Evolutionary conservation across 352 stramenopile species (phyloP).

Genomic region (Aphanomyces cochlioides): DNA sequence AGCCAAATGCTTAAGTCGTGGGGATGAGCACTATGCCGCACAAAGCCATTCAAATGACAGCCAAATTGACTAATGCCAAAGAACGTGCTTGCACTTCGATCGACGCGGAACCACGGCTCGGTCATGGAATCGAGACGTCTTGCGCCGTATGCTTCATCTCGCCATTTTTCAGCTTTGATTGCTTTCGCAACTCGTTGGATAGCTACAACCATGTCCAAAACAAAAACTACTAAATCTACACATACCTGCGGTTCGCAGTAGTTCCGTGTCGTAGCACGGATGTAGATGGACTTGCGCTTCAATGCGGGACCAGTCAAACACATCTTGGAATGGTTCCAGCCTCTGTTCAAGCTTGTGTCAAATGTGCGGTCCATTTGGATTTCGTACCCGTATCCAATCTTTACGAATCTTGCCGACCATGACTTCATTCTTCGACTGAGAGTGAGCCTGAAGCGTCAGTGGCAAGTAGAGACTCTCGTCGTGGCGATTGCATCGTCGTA

Average conservation of each 20-base stretch:
- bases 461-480: conserved; percentile 8
- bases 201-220: background rate
- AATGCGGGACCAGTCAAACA: conserved; percentile 19
- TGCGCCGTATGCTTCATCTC: conserved; percentile 59
- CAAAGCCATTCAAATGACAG: conserved; percentile 69
- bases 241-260: conserved; percentile 14
- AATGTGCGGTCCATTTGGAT: background rate
- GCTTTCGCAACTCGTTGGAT: conserved; percentile 15
- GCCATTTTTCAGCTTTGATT: conserved; percentile 36
- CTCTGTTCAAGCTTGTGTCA: background rate
- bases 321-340: conserved; percentile 6
- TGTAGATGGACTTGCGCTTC: background rate
- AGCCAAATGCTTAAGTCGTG: conserved; percentile 57
- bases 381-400: conserved; percentile 5
- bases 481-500: conserved; percentile 7
- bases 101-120: conserved; percentile 52
- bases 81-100: conserved; percentile 55
- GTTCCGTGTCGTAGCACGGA: background rate
- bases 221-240: background rate
- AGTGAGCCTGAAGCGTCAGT: background rate
- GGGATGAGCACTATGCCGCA: conserved; percentile 33
- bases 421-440: background rate
- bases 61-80: conserved; percentile 67
- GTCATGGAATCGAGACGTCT: conserved; percentile 43
- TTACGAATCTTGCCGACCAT: background rate